Evolutionary conservation across 257 asterid genomes (phyloP), one percentile per base, ranked within the genome.

Genomic region (Buddleja alternifolia): DNA sequence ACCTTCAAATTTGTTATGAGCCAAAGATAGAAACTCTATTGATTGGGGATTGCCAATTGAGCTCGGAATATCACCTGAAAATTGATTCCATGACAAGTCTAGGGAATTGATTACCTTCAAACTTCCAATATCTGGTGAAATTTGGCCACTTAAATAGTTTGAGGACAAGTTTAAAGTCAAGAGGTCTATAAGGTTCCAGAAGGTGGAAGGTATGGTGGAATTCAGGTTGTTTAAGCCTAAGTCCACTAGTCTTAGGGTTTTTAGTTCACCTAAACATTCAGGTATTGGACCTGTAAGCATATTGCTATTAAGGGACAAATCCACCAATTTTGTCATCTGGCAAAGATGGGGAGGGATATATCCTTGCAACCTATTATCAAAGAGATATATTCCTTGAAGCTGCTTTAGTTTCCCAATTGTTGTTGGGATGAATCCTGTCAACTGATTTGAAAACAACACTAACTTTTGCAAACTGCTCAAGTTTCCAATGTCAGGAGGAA

Each of bases 401-500:
- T 55, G 15, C 9, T 19, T 52, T 54, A 75, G 16, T 53, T 29
- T 39, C 36, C 79, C 75, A 42, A 73, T 8, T 44, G 71, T 29
- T 16, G 40, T 21, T 8, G 84, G 84, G 14, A 79, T 73, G 36
- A 8, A 4, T 0, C 82, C 84, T 4, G 75, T 54, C 53, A 75
- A 44, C 25, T 63, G 19, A 47, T 75, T 75, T n/a, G 10, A n/a
- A 0, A 2, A 9, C 3, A 75, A 8, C 39, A 14, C 2, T 25
- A 75, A 48, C 0, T 3, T 10, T 9, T 3, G 4, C 58, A 75
- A 75, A 37, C 61, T 48, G 15, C 53, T 68, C 56, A 75, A 66
- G 52, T 78, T 81, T 2, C 83, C 75, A 0, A 78, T 73, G 32
- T 57, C 70, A 4, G 66, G 14, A 32, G 83, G 81, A 54, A 81